Evolutionary conservation across 1,139 yeast species (phyloP).

Genomic region (Debaryomyces coudertii): DNA sequence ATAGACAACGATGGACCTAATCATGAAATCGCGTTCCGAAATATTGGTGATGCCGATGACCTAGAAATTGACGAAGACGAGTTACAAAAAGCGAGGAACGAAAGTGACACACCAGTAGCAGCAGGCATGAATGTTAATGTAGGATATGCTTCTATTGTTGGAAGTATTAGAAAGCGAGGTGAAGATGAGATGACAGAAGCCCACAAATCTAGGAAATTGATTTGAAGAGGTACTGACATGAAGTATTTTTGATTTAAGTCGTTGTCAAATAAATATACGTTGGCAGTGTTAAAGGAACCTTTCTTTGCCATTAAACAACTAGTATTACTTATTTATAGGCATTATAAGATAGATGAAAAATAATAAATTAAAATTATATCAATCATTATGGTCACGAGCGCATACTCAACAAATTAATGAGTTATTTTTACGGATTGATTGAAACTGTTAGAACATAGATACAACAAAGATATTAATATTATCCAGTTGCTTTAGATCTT

Average conservation of each 20-base stretch:
- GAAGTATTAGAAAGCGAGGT: slow-evolving; percentile 34
- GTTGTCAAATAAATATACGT: not conserved
- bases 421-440: slow-evolving; percentile 3
- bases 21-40: slow-evolving; percentile 19
- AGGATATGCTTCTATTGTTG: slow-evolving; percentile 44
- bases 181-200: slow-evolving; percentile 17
- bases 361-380: not conserved
- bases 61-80: slow-evolving; percentile 25
- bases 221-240: not conserved
- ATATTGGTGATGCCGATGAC: slow-evolving; percentile 45
- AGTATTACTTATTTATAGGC: not conserved
- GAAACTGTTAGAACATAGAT: not conserved
- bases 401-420: not conserved
- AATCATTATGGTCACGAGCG: slow-evolving; percentile 1
- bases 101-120: slow-evolving; percentile 28
- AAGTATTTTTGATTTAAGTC: not conserved
- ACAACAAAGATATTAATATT: not conserved
- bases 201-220: slow-evolving; percentile 4
- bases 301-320: not conserved
- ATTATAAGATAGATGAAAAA: not conserved
- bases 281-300: not conserved
- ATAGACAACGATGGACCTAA: slow-evolving; percentile 14
- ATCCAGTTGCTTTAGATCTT: not conserved
- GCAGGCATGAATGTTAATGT: slow-evolving; percentile 52
- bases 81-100: slow-evolving; percentile 13